Evolutionary conservation across 2,329 filamentous ascomycete genomes (phyloP), one percentile per base, ranked within the genome.

Genomic region (Botrytis elliptica): DNA sequence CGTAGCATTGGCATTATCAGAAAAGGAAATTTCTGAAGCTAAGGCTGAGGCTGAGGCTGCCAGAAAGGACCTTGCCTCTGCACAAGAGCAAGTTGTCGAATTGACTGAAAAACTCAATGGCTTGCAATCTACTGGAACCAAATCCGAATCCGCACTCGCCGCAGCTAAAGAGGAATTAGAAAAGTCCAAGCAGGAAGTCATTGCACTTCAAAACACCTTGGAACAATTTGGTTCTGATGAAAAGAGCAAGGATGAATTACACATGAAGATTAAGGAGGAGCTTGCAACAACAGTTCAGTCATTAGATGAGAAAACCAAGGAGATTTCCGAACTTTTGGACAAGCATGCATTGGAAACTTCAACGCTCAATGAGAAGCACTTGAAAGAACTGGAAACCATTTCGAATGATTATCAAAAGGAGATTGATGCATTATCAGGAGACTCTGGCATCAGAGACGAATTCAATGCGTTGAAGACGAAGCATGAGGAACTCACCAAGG

Each of bases 371-470:
- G 72, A 74, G 67, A 85, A 87, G 57, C 88, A 91, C 78, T 85
- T 88, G 75, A 85, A 87, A 76, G 87, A 89, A 79, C 84, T 91
- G 76, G 84, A 87, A 80, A 86, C 85, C 75, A 81, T 91, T 72
- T 88, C 88, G 1, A 84, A 87, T 75, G 89, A 91, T 76, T 90
- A 90, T 76, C 87, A 91, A 79, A 85, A 86, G n/a, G 89, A 91
- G 80, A 90, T 91, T 71, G 89, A 91, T 78, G 87, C 86, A 73
- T 85, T 91, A 25, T 86, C 87, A 73, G 89, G 88, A 36, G 88
- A 91, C 75, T 88, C 89, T 22, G 88, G 88, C 79, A 89, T 90
- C 82, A 90, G 89, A 83, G 86, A 87, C 76, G 88, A 90, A 81
- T 91, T 88, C 75, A 85, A 89, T 74, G 87, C 88, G 55, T 84